Evolutionary conservation across 2,329 filamentous ascomycete species (phyloP).

Genomic region (Penicillium janthinellum): DNA sequence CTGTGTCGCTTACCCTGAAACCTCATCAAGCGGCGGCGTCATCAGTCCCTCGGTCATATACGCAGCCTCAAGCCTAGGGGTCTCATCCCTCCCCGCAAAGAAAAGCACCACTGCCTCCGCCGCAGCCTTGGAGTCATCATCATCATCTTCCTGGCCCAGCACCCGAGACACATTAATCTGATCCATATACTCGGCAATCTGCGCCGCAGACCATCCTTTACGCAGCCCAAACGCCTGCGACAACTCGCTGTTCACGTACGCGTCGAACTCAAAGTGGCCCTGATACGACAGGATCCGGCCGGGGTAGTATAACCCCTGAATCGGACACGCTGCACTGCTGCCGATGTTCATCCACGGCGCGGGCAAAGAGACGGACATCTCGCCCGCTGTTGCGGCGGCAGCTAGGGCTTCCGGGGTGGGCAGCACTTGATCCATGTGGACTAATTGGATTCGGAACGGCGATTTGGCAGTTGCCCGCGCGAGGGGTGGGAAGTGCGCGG

Average conservation of each 20-base stretch:
- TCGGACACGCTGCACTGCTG: conserved; percentile 27
- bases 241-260: conserved; percentile 29
- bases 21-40: conserved; percentile 25
- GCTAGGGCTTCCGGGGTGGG: conserved; percentile 10
- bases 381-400: conserved; percentile 1
- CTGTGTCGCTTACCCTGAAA: neutral
- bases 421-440: conserved; percentile 38
- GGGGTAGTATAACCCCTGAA: conserved; percentile 35
- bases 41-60: conserved; percentile 20
- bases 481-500: conserved; percentile 15
- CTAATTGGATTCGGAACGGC: conserved; percentile 34
- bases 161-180: conserved; percentile 25
- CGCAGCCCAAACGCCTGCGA: conserved; percentile 27
- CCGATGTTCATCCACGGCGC: conserved; percentile 35
- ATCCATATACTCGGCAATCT: conserved; percentile 20
- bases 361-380: conserved; percentile 17
- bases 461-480: neutral
- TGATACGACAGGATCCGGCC: conserved; percentile 35
- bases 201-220: conserved; percentile 23
- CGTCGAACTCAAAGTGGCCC: conserved; percentile 38
- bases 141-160: conserved; percentile 25
- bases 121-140: conserved; percentile 38
- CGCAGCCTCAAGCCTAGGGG: neutral
- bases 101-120: conserved; percentile 38
- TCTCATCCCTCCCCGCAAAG: conserved; percentile 27